These are phyloP conservation scores for Epichloe elymi DNA, from an alignment of 2,329 filamentous ascomycete genomes.

Conservation along the genomic window DNA sequence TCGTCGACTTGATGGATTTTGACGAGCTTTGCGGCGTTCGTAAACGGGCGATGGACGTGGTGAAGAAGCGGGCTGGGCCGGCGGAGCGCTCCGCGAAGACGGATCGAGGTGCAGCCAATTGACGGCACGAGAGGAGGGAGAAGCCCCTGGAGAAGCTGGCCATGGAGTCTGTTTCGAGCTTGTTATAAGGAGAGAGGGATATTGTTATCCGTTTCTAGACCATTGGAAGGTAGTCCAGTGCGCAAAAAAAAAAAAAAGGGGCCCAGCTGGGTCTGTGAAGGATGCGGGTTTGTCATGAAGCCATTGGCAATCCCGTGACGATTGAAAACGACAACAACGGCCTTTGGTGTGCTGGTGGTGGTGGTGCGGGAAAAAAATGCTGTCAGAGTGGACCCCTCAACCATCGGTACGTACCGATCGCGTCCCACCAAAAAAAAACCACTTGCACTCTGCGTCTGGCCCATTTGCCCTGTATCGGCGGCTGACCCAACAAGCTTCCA, in stretches of 20 bases:
- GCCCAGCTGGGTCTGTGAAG: not conserved
- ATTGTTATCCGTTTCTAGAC: not conserved
- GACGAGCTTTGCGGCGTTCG: conserved; percentile 8
- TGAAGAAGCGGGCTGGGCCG: conserved; percentile 15
- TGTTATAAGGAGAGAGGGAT: not conserved
- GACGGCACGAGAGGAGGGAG: conserved; percentile 14
- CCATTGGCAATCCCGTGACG: not conserved
- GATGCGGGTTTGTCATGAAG: not conserved
- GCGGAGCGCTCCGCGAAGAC: conserved; percentile 11
- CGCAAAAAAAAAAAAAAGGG: not conserved
- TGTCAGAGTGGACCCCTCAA: conserved; percentile 1
- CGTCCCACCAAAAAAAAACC: conserved; percentile 18
- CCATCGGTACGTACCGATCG: conserved; percentile 3
- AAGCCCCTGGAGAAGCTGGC: conserved; percentile 20
- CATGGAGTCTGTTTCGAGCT: conserved; percentile 11
- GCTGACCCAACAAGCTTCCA: conserved; percentile 21
- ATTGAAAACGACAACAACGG: not conserved
- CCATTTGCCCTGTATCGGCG: conserved; percentile 14
- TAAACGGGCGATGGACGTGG: conserved; percentile 14
- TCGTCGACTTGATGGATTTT: conserved; percentile 9
- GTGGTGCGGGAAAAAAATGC: not conserved
- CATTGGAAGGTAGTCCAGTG: not conserved
- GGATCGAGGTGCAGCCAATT: conserved; percentile 10
- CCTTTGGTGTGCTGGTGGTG: not conserved
- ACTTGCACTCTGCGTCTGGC: conserved; percentile 11